Evolutionary conservation across 192 early-diverging fungal genomes (phyloP), one percentile per base, ranked within the genome.

Genomic region (Umbelopsis vinacea): DNA sequence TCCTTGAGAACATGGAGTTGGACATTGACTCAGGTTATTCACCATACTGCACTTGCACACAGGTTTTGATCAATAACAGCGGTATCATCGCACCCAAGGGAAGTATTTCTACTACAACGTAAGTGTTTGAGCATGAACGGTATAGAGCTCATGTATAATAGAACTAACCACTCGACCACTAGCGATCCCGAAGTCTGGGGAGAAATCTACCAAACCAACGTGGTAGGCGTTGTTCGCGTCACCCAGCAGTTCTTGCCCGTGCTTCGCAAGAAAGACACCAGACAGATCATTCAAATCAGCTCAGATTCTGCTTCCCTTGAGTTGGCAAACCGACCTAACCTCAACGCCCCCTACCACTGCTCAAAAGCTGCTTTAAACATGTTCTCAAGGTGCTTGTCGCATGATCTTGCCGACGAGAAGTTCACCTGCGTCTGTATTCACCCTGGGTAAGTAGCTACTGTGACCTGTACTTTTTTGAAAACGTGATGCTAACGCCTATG

Each of bases 51-150:
- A 43, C 0, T 43, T 43, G 5, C 6, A 43, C 40, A 50, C 15
- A 50, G 48, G 67, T 74, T n/a, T 50, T 78, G 46, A 74, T 78
- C 54, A 80, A 80, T 24, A 80, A 80, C 38, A 63, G 70, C 33
- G 77, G 77, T 19, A 75, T 75, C 35, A 22, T 3, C 47, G 73
- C 69, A 6, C 43, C 46, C 15, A 67, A 45, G 4, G 26, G 37
- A 50, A 33, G 15, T 6, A n/a, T 17, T 63, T 40, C 43, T 40
- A n/a, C 45, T 4, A 70, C 69, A 14, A 23, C 50, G 45, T 40
- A 73, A 60, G 26, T 43, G 40, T 6, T n/a, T 12, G 6, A 43
- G 40, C 1, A 12, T 4, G 5, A 43, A 1, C 6, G 6, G 6
- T 43, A 12, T 4, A 43, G 40, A n/a, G 40, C 1, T 11, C 11